Percentiles rank a stretch among this genome's conserved stretches.
Conservation (phyloP, 75 land plant species). For the Pseudotsuga menziesii region DNA sequence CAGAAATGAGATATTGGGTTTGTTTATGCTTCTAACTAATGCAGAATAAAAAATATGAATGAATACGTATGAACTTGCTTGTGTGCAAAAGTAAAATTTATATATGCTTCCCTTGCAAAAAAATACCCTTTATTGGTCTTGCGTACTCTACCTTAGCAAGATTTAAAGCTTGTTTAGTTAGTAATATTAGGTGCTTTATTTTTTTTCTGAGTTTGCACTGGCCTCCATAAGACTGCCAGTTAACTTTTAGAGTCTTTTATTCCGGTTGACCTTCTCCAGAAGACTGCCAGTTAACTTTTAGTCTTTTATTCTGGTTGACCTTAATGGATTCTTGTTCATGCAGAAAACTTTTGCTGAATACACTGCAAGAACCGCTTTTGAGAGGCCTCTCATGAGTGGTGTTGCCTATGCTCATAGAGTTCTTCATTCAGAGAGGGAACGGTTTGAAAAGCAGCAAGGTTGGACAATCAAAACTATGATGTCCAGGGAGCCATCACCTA, state of each 20-base stretch:
- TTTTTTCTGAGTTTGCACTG: not conserved
- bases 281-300: not conserved
- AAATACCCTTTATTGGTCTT: not conserved
- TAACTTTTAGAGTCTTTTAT: not conserved
- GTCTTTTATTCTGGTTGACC: not conserved
- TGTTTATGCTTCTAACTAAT: not conserved
- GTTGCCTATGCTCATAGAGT: slow-evolving; percentile 51
- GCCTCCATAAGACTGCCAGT: not conserved
- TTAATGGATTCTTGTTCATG: slow-evolving; percentile 1
- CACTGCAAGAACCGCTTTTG: slow-evolving; percentile 47
- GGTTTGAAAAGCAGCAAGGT: slow-evolving; percentile 37
- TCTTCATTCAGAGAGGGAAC: slow-evolving; percentile 27
- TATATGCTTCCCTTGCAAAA: not conserved
- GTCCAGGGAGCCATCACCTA: slow-evolving; percentile 23
- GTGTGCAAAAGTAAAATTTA: not conserved
- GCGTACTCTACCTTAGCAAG: not conserved
- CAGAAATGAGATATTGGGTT: not conserved
- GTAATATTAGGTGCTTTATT: not conserved
- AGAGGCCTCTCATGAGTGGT: slow-evolving; percentile 50
- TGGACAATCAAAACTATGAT: slow-evolving; percentile 45
- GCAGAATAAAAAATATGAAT: not conserved
- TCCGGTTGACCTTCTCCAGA: not conserved
- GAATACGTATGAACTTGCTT: not conserved
- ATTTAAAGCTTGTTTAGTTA: not conserved
- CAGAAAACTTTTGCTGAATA: slow-evolving; percentile 51